Evolutionary conservation across 306 rosid species (phyloP).

Genomic region (Prunus persica): Prunus_persica_NCBIv2 NC_034013.1:13477501-13478000

Average conservation of each 20-base stretch:
- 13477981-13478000: constrained; percentile 34
- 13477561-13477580: constrained; percentile 59
- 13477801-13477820: constrained; percentile 26
- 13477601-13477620: constrained; percentile 28
- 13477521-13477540: background rate
- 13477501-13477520: background rate
- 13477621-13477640: constrained; percentile 50
- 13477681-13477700: constrained; percentile 5
- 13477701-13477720: background rate
- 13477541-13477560: constrained; percentile 60
- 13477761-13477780: constrained; percentile 65
- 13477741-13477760: constrained; percentile 43
- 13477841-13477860: constrained; percentile 48
- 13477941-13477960: constrained; percentile 48
- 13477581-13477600: constrained; percentile 33
- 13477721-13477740: background rate
- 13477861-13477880: background rate
- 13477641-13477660: background rate
- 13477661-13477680: background rate
- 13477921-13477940: background rate
- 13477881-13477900: background rate
- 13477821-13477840: constrained; percentile 12
- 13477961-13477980: constrained; percentile 13
- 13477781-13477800: constrained; percentile 49
- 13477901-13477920: background rate